Evolutionary conservation across 108 stramenopile genomes (phyloP).

Genomic region (Skeletonema costatum): DNA sequence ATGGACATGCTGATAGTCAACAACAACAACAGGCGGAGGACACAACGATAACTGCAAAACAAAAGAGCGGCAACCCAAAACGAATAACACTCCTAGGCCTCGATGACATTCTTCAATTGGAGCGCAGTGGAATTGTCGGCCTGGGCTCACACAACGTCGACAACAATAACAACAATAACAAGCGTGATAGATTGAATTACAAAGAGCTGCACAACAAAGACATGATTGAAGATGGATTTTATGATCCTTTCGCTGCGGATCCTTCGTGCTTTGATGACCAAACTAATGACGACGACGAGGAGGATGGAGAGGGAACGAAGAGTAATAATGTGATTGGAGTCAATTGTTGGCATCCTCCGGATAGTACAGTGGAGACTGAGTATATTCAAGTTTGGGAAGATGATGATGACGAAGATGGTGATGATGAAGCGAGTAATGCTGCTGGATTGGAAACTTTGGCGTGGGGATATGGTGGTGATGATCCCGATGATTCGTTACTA

Average conservation of each 20-base stretch:
- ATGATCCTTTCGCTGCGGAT: conserved; percentile 64
- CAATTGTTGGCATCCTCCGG: conserved; percentile 66
- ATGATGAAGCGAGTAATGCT: not conserved
- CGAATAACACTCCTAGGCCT: conserved; percentile 26
- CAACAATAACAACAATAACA: not conserved
- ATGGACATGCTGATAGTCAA: not conserved
- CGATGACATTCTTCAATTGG: conserved; percentile 19
- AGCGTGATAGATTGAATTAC: conserved; percentile 26
- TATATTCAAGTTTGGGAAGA: conserved; percentile 47
- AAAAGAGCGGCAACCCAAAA: not conserved
- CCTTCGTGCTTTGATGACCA: conserved; percentile 47
- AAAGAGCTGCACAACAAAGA: conserved; percentile 40
- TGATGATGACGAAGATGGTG: conserved; percentile 26
- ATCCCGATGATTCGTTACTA: conserved; percentile 32
- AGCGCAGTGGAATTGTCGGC: conserved; percentile 24
- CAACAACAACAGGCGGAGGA: not conserved
- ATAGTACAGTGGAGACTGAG: conserved; percentile 64
- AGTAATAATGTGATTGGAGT: conserved; percentile 9
- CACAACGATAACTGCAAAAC: no score
- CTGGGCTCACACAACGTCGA: conserved; percentile 10
- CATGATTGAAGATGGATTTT: conserved; percentile 66
- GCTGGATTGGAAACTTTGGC: conserved; percentile 28
- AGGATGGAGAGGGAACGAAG: not conserved
- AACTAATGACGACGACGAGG: not conserved
- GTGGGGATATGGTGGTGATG: conserved; percentile 38